Evolutionary conservation across 1,139 yeast genomes (phyloP), one percentile per base, ranked within the genome.

Genomic region (Meyerozyma carpophila): DNA sequence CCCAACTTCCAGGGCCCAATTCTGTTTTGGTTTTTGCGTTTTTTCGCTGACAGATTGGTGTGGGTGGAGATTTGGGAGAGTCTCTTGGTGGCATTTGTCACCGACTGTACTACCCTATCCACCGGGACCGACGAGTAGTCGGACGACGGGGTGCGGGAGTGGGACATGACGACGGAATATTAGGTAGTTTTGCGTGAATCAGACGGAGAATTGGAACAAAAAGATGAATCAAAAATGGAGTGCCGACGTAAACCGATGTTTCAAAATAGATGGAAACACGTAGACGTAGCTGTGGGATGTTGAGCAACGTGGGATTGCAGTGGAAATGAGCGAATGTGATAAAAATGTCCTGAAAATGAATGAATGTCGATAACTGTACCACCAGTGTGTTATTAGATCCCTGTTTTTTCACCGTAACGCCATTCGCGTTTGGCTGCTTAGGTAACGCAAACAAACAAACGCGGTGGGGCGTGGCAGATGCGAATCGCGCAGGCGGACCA

Each of bases 1-100:
- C 98, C 98, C 31, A 93, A 69, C 60, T 88, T 84, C 99, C 99
- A 93, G 3, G 98, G 98, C 1, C 99, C 99, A 41, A 89, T 85
- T 49, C 81, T 82, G 62, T 84, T 79, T 61, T 84, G 80, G 45
- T 86, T 68, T 61, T 81, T 74, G 48, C 81, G 58, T 72, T 78
- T 67, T 66, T 74, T 60, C 57, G 70, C 67, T 50, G 73, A 62
- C 49, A 63, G 60, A 56, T 73, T 61, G 36, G 79, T 74, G 61
- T 66, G 69, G 44, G 84, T 80, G 27, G 88, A 82, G 26, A 78
- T 77, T 57, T 81, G 86, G 11, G 86, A 79, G 40, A 82, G 66
- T 44, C 87, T 61, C 53, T 81, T 81, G 39, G 82, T 77, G 37
- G 84, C 87, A 55, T 78, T 79, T 39, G 82, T 79, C 38, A 77